Percentiles rank a stretch among this genome's conserved stretches.
phyloP scores from a whole-genome alignment of 83 land plant species.

The Diphasiastrum complanatum region DNA sequence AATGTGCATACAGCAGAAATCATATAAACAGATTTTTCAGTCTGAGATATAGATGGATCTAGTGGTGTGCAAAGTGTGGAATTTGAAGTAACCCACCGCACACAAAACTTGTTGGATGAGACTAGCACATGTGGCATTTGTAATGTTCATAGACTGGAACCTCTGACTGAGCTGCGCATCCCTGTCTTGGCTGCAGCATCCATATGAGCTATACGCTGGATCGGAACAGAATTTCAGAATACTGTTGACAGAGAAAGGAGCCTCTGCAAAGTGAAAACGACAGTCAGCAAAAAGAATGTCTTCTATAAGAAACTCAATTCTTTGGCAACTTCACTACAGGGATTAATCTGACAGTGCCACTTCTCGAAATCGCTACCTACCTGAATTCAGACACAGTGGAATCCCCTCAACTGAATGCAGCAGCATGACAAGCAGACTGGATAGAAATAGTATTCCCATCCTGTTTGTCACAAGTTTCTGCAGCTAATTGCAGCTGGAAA shows the following conservation, averaged over 20 bases:
- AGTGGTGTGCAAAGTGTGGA: neutral
- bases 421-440: too few relatives aligned
- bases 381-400: too few relatives aligned
- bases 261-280: constrained; percentile 34
- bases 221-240: constrained; percentile 55
- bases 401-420: too few relatives aligned
- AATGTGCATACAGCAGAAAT: constrained; percentile 74
- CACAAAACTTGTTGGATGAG: constrained; percentile 63
- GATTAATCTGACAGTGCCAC: too few relatives aligned
- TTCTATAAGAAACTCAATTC: too few relatives aligned
- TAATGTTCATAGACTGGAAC: constrained; percentile 51
- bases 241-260: constrained; percentile 40
- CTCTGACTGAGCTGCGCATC: constrained; percentile 42
- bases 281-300: too few relatives aligned
- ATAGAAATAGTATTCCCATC: too few relatives aligned
- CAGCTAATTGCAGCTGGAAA: too few relatives aligned
- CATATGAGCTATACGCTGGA: constrained; percentile 38
- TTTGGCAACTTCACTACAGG: too few relatives aligned
- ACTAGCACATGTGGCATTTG: constrained; percentile 47
- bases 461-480: too few relatives aligned
- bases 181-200: constrained; percentile 47
- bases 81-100: constrained; percentile 38
- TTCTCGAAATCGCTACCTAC: too few relatives aligned
- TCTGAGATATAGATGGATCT: neutral
- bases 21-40: neutral